Base-by-base conservation (phyloP, 73 alveolate species). In the Diophrys appendiculata region DNA sequence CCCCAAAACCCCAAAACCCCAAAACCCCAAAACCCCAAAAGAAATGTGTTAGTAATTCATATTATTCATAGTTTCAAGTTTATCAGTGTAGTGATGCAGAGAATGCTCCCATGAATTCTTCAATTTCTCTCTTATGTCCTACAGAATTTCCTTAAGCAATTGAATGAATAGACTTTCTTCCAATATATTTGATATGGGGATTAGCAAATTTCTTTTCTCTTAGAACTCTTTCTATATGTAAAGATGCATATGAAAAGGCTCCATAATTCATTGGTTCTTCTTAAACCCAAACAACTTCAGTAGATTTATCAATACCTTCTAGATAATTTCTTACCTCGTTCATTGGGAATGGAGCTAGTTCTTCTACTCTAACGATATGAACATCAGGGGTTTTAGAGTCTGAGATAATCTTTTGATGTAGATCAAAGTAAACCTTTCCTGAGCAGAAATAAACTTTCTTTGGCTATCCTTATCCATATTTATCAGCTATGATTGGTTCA, bases 301-400 rank as follows among this genome's bases (percentile, higher is more conserved):
- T 52, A 28, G 24, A 30, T 76, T 81, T 52, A 52, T 31, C 68
- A 70, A 35, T 52, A 32, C n/a, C 54, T 82, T 80, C 32, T 0
- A 92, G 86, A 2, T 31, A 69, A 1, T 32, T 54, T 77, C 77
- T 72, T 23, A 92, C 81, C 72, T 90, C 80, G 0, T 76, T 80
- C 53, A 77, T 65, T 18, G 98, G 98, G 86, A 92, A 90, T 2
- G 98, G 98, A 23, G 93, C 79, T 14, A 92, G 82, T 75, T 92
- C 93, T 69, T 92, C 98, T 28, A 92, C 76, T 54, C 94, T 56
- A 29, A 92, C 77, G 14, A 89, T 89, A 0, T 65, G 60, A 71
- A 52, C 53, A 33, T 83, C 34, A 14, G 31, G 43, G 3, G 56
- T 52, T 2, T 65, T 65, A 14, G 18, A 24, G 14, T 52, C 76